phyloP scores from a whole-genome alignment of 257 asterid species.

The Ehretia macrophylla region DNA sequence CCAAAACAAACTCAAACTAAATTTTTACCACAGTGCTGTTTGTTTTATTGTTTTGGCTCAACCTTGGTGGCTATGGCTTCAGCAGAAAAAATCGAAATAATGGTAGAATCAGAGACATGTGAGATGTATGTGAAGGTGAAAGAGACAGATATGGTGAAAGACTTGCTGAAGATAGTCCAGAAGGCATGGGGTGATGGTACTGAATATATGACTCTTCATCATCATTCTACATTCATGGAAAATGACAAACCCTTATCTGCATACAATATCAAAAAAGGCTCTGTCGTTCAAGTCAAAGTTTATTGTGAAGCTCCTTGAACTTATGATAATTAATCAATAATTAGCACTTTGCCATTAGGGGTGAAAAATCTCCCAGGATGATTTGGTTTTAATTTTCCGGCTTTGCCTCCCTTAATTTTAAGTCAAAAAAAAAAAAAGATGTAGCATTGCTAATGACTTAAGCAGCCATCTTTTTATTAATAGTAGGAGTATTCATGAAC shows the following conservation, averaged over 20 bases:
- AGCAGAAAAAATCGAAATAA: conserved; percentile 21
- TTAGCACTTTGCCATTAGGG: too few relatives aligned
- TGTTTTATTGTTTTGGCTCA: too few relatives aligned
- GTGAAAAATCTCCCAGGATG: too few relatives aligned
- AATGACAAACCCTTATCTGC: conserved; percentile 15
- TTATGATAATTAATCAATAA: too few relatives aligned
- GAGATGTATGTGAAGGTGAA: conserved; percentile 15
- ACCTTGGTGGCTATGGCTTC: conserved; percentile 11
- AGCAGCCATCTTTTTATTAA: too few relatives aligned
- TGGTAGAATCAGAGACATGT: conserved; percentile 25
- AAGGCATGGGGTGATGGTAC: conserved; percentile 28
- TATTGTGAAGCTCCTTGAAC: conserved; percentile 12
- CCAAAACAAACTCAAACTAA: too few relatives aligned
- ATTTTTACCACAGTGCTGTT: too few relatives aligned
- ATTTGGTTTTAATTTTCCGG: too few relatives aligned
- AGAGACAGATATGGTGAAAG: conserved; percentile 23
- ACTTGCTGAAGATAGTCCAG: conserved; percentile 12
- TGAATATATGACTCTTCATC: conserved; percentile 20
- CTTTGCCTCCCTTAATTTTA: too few relatives aligned
- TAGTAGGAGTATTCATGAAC: too few relatives aligned
- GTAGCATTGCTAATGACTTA: too few relatives aligned
- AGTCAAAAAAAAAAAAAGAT: too few relatives aligned
- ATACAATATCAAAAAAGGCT: conserved; percentile 30
- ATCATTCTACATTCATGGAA: conserved; percentile 17
- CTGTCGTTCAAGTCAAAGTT: conserved; percentile 23